Conservation (phyloP, 495 filamentous ascomycete genomes). For the Xylaria bambusicola region DNA sequence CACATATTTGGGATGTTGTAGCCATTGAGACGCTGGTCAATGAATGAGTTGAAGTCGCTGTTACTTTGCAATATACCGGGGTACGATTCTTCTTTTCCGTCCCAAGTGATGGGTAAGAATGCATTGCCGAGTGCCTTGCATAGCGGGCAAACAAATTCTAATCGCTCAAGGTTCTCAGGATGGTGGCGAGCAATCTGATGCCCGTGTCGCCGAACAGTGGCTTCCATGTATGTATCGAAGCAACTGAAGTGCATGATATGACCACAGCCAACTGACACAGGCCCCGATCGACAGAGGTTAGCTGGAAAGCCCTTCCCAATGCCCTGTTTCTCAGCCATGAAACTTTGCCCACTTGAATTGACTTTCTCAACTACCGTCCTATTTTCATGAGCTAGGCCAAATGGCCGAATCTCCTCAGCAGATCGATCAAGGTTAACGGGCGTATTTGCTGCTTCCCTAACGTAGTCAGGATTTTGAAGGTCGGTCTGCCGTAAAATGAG, state of each 20-base stretch:
- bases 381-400: slow-evolving; percentile 88
- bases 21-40: slow-evolving; percentile 46
- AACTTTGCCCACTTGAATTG: slow-evolving; percentile 65
- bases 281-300: slow-evolving; percentile 65
- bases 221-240: slow-evolving; percentile 85
- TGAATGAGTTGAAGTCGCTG: slow-evolving; percentile 65
- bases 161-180: slow-evolving; percentile 70
- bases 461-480: slow-evolving; percentile 75
- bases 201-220: slow-evolving; percentile 77
- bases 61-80: slow-evolving; percentile 64
- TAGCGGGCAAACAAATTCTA: slow-evolving; percentile 96
- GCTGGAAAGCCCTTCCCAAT: slow-evolving; percentile 87
- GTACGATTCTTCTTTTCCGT: slow-evolving; percentile 79
- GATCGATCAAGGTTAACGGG: slow-evolving; percentile 81
- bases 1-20: slow-evolving; percentile 42
- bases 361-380: slow-evolving; percentile 73
- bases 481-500: slow-evolving; percentile 85
- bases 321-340: slow-evolving; percentile 73
- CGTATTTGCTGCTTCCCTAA: slow-evolving; percentile 76
- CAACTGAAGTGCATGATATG: slow-evolving; percentile 99
- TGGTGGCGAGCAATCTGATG: slow-evolving; percentile 93
- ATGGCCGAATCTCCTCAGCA: slow-evolving; percentile 79
- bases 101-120: slow-evolving; percentile 96
- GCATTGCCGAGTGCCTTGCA: slow-evolving; percentile 97
- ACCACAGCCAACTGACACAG: slow-evolving; percentile 87